These are phyloP conservation scores for Thuidium tamariscinum DNA, from an alignment of 225 moss, liverwort and hornwort genomes.

Conservation along the genomic window DNA sequence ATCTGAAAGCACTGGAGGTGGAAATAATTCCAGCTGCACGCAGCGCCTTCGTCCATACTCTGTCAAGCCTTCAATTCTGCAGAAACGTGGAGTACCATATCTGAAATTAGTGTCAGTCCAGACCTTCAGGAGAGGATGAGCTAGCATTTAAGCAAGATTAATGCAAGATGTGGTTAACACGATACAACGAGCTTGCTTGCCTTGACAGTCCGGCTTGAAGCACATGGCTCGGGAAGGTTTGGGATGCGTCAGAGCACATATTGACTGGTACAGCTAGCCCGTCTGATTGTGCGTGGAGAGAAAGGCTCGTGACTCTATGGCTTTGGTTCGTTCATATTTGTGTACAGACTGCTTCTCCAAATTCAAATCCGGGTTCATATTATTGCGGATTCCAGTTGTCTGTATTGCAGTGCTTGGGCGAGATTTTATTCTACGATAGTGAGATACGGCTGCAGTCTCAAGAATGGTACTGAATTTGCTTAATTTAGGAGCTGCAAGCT, in stretches of 20 bases:
- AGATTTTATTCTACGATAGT: constrained; percentile 62
- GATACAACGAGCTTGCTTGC: background rate
- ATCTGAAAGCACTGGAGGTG: constrained; percentile 51
- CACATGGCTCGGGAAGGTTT: background rate
- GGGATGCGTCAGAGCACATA: constrained; percentile 55
- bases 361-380: background rate
- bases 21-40: constrained; percentile 40
- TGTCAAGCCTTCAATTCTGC: constrained; percentile 46
- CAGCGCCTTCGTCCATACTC: constrained; percentile 41
- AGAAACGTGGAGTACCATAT: background rate
- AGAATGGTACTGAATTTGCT: constrained; percentile 58
- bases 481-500: background rate
- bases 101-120: background rate
- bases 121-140: background rate
- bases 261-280: constrained; percentile 59
- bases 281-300: constrained; percentile 68
- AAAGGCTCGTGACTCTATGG: constrained; percentile 48
- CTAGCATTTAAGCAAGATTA: background rate
- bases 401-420: constrained; percentile 58
- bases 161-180: background rate
- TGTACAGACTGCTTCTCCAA: background rate
- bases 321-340: background rate
- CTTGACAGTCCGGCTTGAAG: background rate
- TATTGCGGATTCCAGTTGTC: background rate
- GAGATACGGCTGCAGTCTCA: constrained; percentile 54